phyloP scores from a whole-genome alignment of 139 green algal genomes.

The Closterium sp. region DNA sequence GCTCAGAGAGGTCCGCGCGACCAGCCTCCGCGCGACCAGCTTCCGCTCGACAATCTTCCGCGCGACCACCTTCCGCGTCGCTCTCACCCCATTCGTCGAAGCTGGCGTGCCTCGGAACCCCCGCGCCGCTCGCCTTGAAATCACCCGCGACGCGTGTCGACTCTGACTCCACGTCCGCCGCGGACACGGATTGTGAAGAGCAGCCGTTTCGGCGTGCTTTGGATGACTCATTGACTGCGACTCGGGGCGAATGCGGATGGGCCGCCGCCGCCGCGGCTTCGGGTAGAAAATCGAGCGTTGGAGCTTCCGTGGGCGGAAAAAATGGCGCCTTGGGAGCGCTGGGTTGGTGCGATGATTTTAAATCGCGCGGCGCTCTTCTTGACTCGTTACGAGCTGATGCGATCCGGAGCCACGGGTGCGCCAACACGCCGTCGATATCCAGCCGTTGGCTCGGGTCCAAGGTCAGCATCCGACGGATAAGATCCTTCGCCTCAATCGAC shows the following conservation, averaged over 20 bases:
- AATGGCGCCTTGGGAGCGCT: background rate
- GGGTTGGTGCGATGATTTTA: background rate
- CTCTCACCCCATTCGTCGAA: background rate
- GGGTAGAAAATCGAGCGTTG: no score
- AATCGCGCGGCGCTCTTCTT: background rate
- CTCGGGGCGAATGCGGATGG: no score
- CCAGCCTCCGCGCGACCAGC: background rate
- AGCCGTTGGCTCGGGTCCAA: background rate
- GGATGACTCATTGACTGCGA: background rate
- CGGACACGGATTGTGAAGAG: background rate
- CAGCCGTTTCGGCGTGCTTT: background rate
- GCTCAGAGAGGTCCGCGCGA: background rate
- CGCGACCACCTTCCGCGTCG: no score
- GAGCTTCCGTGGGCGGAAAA: no score
- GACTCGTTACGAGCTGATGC: background rate
- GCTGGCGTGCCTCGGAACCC: background rate
- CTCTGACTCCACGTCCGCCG: background rate
- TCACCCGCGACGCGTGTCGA: no score
- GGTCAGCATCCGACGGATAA: slow-evolving; percentile 13
- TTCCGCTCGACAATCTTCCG: background rate
- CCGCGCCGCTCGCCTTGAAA: no score
- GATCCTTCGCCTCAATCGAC: slow-evolving; percentile 4
- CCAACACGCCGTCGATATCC: background rate
- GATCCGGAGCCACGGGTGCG: slow-evolving; percentile 6
- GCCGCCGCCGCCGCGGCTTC: no score